phyloP scores from a whole-genome alignment of 2,329 filamentous ascomycete genomes.

The Sporothrix brunneoviolacea region DNA sequence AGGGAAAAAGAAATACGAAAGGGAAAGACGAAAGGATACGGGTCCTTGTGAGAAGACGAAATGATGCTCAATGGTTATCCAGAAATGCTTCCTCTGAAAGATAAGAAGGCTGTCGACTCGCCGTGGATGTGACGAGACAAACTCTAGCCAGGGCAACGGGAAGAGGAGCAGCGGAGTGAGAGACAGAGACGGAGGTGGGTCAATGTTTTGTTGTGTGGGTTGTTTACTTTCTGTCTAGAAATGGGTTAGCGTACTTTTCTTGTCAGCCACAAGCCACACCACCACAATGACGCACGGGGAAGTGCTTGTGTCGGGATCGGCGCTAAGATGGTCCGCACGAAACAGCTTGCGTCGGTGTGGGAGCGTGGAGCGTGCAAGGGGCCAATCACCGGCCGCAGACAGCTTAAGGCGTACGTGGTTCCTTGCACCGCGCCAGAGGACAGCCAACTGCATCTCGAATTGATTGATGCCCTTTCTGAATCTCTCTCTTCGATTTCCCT shows the following conservation, averaged over 20 bases:
- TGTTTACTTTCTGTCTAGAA: slow-evolving; percentile 16
- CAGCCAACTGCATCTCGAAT: too few species aligned
- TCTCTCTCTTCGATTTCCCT: neutral
- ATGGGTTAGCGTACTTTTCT: neutral
- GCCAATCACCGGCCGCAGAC: slow-evolving; percentile 13
- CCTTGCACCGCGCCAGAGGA: slow-evolving; percentile 1
- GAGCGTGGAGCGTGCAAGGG: neutral
- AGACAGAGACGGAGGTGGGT: neutral
- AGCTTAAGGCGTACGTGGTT: slow-evolving; percentile 19
- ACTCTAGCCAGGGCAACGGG: neutral
- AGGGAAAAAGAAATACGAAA: neutral
- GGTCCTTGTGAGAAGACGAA: neutral
- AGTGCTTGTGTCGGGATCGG: slow-evolving; percentile 3
- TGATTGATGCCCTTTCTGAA: too few species aligned
- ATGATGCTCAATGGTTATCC: neutral
- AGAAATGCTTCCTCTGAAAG: neutral
- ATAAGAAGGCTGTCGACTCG: neutral
- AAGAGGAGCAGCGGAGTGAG: neutral
- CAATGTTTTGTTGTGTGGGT: slow-evolving; percentile 12
- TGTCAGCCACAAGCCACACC: neutral
- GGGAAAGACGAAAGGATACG: neutral
- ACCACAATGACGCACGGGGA: neutral
- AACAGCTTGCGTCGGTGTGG: slow-evolving; percentile 3
- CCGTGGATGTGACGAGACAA: neutral
- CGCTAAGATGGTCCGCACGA: slow-evolving; percentile 12